Conservation (phyloP, 1,139 yeast species). For the Yamadazyma blattariae region DNA sequence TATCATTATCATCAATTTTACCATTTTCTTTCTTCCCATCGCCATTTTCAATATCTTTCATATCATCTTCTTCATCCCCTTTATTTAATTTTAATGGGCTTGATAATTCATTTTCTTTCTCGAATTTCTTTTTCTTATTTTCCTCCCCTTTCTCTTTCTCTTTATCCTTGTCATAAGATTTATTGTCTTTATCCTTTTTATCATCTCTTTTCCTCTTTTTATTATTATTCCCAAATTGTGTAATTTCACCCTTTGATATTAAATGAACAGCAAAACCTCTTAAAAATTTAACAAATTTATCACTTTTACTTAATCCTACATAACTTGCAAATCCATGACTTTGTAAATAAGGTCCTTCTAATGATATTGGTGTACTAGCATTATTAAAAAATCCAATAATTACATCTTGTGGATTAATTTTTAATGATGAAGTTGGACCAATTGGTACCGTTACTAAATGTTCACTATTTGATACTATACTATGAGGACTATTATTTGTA, state of each 20-base stretch:
- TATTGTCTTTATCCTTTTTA: background rate
- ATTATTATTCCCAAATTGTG: slow-evolving; percentile 21
- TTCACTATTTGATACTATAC: slow-evolving; percentile 1
- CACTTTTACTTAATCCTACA: slow-evolving; percentile 42
- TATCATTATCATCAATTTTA: background rate
- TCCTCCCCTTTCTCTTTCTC: slow-evolving; percentile 7
- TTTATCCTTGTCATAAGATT: background rate
- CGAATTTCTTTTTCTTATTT: slow-evolving; percentile 1
- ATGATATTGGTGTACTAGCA: slow-evolving; percentile 35
- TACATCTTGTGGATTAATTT: slow-evolving; percentile 34
- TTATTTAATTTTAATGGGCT: slow-evolving; percentile 3
- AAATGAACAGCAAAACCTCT: slow-evolving; percentile 36
- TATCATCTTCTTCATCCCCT: background rate
- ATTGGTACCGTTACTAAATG: slow-evolving; percentile 28
- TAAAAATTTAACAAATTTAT: slow-evolving; percentile 38
- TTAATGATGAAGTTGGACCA: slow-evolving; percentile 38
- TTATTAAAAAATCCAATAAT: slow-evolving; percentile 31
- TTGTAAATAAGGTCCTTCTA: slow-evolving; percentile 41
- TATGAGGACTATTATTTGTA: slow-evolving; percentile 1
- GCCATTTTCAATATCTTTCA: background rate
- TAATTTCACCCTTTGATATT: slow-evolving; percentile 35
- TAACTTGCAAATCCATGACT: slow-evolving; percentile 44
- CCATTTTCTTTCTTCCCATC: background rate
- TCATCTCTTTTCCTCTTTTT: slow-evolving; percentile 6
- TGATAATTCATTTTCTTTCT: slow-evolving; percentile 2